Evolutionary conservation across 2,329 filamentous ascomycete genomes (phyloP).

Genomic region (Epichloe baconii): DNA sequence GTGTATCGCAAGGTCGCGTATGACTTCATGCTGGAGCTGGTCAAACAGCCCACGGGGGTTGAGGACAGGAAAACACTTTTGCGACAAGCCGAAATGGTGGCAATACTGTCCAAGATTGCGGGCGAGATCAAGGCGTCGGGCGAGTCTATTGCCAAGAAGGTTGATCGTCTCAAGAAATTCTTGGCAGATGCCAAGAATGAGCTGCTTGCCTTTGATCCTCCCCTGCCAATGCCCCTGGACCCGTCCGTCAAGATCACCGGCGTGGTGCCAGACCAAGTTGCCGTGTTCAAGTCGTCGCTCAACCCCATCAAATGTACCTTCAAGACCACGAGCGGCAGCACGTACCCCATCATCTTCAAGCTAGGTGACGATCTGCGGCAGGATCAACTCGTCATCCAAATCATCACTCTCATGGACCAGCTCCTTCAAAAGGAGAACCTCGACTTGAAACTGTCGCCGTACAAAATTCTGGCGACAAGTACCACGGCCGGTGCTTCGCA

Average conservation of each 20-base stretch:
- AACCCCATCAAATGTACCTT: slow-evolving; percentile 87
- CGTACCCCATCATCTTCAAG: slow-evolving; percentile 94
- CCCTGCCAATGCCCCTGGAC: slow-evolving; percentile 78
- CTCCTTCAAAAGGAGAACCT: slow-evolving; percentile 91
- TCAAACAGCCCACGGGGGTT: slow-evolving; percentile 54
- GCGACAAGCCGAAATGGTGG: slow-evolving; percentile 80
- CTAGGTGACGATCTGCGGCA: slow-evolving; percentile 92
- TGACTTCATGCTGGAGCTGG: slow-evolving; percentile 85
- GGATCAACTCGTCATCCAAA: slow-evolving; percentile 91
- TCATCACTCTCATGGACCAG: slow-evolving; percentile 96
- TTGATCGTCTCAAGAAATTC: slow-evolving; percentile 72
- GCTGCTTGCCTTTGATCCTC: slow-evolving; percentile 67
- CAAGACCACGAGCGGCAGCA: slow-evolving; percentile 61
- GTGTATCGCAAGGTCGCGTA: slow-evolving; percentile 90
- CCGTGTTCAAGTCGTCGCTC: slow-evolving; percentile 90
- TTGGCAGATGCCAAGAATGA: slow-evolving; percentile 86
- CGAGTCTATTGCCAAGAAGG: slow-evolving; percentile 66
- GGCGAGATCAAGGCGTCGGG: slow-evolving; percentile 74
- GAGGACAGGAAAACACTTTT: slow-evolving; percentile 65
- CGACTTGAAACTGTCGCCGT: slow-evolving; percentile 87
- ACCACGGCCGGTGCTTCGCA: slow-evolving; percentile 83
- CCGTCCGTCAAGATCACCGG: slow-evolving; percentile 69
- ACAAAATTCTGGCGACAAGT: slow-evolving; percentile 90
- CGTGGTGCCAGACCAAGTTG: slow-evolving; percentile 69
- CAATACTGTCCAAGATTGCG: slow-evolving; percentile 76